Evolutionary conservation across 2,329 filamentous ascomycete genomes (phyloP).

Genomic region (Aphanoascus verrucosus): DNA sequence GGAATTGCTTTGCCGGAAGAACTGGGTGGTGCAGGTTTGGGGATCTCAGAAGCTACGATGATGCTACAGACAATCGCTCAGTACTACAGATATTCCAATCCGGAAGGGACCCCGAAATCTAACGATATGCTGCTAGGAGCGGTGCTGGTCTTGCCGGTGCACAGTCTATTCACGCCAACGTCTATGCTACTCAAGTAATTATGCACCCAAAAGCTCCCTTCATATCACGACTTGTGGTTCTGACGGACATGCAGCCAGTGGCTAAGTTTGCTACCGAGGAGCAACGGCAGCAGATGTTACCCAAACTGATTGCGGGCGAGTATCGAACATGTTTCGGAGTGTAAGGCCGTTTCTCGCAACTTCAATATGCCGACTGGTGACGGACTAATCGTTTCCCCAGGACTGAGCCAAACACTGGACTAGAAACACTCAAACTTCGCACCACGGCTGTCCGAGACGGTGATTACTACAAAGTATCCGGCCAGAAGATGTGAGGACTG

Average conservation of each 20-base stretch:
- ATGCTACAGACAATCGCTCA: constrained; percentile 78
- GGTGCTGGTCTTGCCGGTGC: constrained; percentile 67
- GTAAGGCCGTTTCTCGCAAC: constrained; percentile 16
- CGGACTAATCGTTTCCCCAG: constrained; percentile 16
- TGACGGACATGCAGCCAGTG: constrained; percentile 37
- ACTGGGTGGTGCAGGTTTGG: constrained; percentile 63
- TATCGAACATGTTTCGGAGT: constrained; percentile 71
- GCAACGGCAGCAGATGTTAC: constrained; percentile 55
- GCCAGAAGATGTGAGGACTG: constrained; percentile 56
- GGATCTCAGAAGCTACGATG: constrained; percentile 70
- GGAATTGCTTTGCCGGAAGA: constrained; percentile 68
- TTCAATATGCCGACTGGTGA: neutral
- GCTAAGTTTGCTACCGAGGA: constrained; percentile 59
- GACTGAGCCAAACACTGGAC: constrained; percentile 70
- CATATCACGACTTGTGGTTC: neutral
- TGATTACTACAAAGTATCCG: constrained; percentile 55
- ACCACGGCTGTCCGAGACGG: constrained; percentile 54
- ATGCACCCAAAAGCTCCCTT: neutral
- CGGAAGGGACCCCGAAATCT: neutral
- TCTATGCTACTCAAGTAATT: constrained; percentile 51
- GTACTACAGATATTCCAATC: constrained; percentile 25
- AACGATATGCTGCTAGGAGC: constrained; percentile 27
- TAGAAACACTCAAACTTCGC: constrained; percentile 62
- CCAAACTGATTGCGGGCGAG: constrained; percentile 59
- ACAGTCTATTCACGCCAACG: constrained; percentile 48